Conservation (phyloP, 108 stramenopile species). For the Discostella stelligeroides region DNA sequence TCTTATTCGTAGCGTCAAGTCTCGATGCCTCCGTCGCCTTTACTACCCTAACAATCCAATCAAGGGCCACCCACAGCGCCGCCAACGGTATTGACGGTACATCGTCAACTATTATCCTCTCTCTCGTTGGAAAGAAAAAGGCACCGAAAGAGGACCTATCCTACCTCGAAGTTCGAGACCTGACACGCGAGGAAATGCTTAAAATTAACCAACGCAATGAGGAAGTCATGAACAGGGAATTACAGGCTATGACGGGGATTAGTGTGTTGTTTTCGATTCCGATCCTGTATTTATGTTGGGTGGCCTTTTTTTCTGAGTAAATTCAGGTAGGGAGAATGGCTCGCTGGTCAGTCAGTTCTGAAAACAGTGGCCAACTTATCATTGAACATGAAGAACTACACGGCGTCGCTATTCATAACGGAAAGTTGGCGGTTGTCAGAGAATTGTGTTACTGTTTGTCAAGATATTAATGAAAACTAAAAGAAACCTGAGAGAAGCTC, state of each 20-base stretch:
- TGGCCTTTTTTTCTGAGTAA: conserved; percentile 80
- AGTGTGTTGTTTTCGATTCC: conserved; percentile 75
- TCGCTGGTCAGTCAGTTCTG: neutral
- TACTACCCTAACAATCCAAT: conserved; percentile 35
- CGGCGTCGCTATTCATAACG: no score
- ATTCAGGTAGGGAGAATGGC: neutral
- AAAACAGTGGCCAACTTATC: no score
- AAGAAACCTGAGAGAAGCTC: no score
- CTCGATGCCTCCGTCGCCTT: conserved; percentile 33
- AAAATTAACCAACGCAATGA: conserved; percentile 69
- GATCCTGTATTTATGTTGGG: conserved; percentile 88
- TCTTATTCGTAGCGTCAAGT: conserved; percentile 14
- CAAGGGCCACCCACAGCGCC: conserved; percentile 13
- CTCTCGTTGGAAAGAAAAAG: conserved; percentile 61
- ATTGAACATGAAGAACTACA: no score
- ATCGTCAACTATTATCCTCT: conserved; percentile 23
- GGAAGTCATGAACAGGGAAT: conserved; percentile 85
- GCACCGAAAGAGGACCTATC: conserved; percentile 66
- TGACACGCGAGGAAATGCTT: conserved; percentile 86
- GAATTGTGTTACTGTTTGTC: no score
- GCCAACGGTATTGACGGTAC: conserved; percentile 2
- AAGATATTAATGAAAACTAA: no score
- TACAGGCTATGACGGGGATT: conserved; percentile 75
- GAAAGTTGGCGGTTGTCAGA: no score
- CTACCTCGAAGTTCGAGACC: conserved; percentile 74